Percentiles rank a stretch among this genome's conserved stretches.
Conservation (phyloP, 1,139 yeast genomes). For the Pneumocystis carinii region DNA sequence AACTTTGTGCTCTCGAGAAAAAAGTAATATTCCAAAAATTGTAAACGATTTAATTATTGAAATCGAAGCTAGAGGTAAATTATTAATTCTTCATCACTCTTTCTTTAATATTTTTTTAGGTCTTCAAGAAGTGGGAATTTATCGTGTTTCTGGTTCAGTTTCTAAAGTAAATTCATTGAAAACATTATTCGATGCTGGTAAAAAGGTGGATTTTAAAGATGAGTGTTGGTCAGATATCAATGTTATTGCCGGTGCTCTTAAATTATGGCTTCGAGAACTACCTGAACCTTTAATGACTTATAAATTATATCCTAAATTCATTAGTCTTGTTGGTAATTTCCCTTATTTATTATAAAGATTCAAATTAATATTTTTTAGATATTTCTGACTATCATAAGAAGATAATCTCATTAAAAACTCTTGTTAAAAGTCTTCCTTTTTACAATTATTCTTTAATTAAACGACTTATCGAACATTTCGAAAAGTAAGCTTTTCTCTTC, state of each 20-base stretch:
- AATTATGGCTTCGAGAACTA: slow-evolving; percentile 68
- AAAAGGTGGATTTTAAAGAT: slow-evolving; percentile 50
- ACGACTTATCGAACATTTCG: slow-evolving; percentile 54
- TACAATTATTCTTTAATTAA: slow-evolving; percentile 55
- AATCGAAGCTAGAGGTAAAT: slow-evolving; percentile 44
- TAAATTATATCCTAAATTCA: slow-evolving; percentile 39
- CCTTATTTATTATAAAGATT: not conserved
- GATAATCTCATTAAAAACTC: slow-evolving; percentile 30
- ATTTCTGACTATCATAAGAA: slow-evolving; percentile 20
- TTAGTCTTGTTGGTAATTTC: slow-evolving; percentile 18
- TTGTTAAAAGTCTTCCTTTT: slow-evolving; percentile 42
- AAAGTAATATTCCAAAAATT: slow-evolving; percentile 45
- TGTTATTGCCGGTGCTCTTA: slow-evolving; percentile 79
- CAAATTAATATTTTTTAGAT: not conserved
- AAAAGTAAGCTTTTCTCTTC: slow-evolving; percentile 16
- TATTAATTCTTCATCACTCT: not conserved
- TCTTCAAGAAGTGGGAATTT: slow-evolving; percentile 77
- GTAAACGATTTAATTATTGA: slow-evolving; percentile 52
- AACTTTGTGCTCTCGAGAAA: slow-evolving; percentile 60
- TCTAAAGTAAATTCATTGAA: slow-evolving; percentile 61
- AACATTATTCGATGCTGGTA: slow-evolving; percentile 57
- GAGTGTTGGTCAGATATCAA: slow-evolving; percentile 68
- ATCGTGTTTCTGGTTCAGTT: slow-evolving; percentile 80
- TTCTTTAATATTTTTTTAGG: slow-evolving; percentile 29
- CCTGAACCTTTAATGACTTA: slow-evolving; percentile 75